Evolutionary conservation across 768 basidiomycete genomes (phyloP), one percentile per base, ranked within the genome.

Genomic region (Asterophora lycoperdoides): DNA sequence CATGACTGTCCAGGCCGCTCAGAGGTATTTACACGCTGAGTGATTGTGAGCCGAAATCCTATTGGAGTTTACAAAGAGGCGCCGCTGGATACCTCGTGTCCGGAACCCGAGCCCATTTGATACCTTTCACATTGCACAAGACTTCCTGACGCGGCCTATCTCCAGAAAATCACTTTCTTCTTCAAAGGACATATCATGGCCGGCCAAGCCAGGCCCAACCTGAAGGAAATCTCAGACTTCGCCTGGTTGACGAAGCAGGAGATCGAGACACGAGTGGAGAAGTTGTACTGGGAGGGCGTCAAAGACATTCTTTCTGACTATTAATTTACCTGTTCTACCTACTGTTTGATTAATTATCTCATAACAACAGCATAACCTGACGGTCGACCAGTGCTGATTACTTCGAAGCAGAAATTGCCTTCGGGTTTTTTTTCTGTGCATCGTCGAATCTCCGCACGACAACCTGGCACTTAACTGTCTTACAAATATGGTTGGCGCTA

Each of bases 201-300:
- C 2, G 95, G 95, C 14, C 89, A 93, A 64, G 86, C 84, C 28
- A 73, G 70, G 15, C 81, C 85, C 14, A 64, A 78, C 28, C 62
- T 72, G n/a, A 66, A 75, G 54, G 63, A 68, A 17, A 70, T 87
- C 52, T 69, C 73, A 42, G 89, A 89, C 59, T 94, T 89, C 69
- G 93, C 91, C 6, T 98, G 94, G 94, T 72, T 97, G 52, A 95
- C 92, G 42, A 92, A 93, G 68, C 77, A 91, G 63, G 95, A 99
- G 72, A 83, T 97, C 38, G 72, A 84, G 63, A 68, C 76, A 10
- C 76, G 76, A 45, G 82, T 93, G n/a, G 74, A 80, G 45, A 63
- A 65, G 56, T 66, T 76, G 36, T 94, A 93, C 59, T 94, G 91
- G 91, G 59, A 73, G 39, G 78, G 78, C 44, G 72, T 91, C 56